Evolutionary conservation across 2,329 filamentous ascomycete genomes (phyloP).

Genomic region (Monilinia polystroma): DNA sequence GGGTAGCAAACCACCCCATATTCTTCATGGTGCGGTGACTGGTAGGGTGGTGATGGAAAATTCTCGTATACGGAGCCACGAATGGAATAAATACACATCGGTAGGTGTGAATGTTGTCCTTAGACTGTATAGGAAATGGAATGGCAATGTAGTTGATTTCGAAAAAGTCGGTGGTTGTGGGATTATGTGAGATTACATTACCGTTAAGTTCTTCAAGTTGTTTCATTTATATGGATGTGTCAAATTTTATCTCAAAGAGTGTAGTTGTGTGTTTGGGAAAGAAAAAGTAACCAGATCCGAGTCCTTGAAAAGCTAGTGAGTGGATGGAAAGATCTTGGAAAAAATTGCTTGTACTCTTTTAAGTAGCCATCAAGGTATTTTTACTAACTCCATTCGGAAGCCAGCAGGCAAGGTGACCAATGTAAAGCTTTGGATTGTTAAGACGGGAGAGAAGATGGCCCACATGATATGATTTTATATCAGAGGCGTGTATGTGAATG

Average conservation of each 20-base stretch:
- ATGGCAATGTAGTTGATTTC: not conserved
- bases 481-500: not conserved
- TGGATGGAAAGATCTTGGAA: not conserved
- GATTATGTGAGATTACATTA: conserved; percentile 8
- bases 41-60: not conserved
- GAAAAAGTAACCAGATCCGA: not conserved
- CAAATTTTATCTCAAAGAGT: not conserved
- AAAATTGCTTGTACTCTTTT: conserved; percentile 1
- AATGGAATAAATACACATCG: not conserved
- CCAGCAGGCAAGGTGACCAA: conserved; percentile 5
- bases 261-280: not conserved
- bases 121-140: not conserved
- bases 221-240: not conserved
- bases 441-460: not conserved
- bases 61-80: not conserved
- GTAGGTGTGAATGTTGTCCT: not conserved
- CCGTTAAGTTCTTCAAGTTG: not conserved
- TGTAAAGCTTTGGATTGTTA: not conserved
- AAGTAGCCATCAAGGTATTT: conserved; percentile 20
- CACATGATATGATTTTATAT: not conserved
- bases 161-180: not conserved
- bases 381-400: not conserved
- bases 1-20: not conserved
- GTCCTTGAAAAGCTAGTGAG: not conserved
- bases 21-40: not conserved